phyloP scores from a whole-genome alignment of 1,284 basidiomycete species.

The Moniliella sp. region DNA sequence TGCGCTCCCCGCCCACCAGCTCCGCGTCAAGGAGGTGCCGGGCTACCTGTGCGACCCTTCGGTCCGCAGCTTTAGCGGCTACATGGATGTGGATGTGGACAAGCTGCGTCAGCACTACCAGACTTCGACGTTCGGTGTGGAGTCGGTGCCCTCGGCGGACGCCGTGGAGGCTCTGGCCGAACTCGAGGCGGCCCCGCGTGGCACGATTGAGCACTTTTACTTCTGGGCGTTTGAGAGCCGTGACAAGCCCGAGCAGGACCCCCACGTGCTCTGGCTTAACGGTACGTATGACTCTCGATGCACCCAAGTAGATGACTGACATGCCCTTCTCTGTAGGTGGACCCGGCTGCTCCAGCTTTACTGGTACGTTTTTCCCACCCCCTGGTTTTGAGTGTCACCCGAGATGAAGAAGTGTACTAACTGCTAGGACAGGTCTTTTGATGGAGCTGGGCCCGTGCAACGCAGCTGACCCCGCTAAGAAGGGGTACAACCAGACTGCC shows the following conservation, averaged over 20 bases:
- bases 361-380: conserved; percentile 1
- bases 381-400: too few species aligned
- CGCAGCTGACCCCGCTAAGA: conserved; percentile 9
- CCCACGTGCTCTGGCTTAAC: conserved; percentile 28
- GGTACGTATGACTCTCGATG: conserved; percentile 7
- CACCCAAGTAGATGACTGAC: neutral
- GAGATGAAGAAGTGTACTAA: conserved; percentile 2
- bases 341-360: conserved; percentile 2
- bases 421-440: conserved; percentile 24
- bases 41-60: conserved; percentile 16
- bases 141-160: too few species aligned
- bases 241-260: conserved; percentile 18
- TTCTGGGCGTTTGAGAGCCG: conserved; percentile 32
- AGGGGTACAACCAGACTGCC: neutral
- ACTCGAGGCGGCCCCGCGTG: conserved; percentile 2
- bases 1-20: conserved; percentile 23
- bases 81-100: conserved; percentile 31
- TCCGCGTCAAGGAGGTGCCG: conserved; percentile 17
- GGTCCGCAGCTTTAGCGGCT: conserved; percentile 20
- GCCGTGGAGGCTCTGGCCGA: neutral
- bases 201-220: conserved; percentile 30
- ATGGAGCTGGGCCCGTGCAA: conserved; percentile 32
- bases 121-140: neutral
- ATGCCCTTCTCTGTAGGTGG: neutral
- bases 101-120: conserved; percentile 9